Base-by-base conservation (phyloP, 208 protist genomes). In the Kentomonas sorsogonicus region DNA sequence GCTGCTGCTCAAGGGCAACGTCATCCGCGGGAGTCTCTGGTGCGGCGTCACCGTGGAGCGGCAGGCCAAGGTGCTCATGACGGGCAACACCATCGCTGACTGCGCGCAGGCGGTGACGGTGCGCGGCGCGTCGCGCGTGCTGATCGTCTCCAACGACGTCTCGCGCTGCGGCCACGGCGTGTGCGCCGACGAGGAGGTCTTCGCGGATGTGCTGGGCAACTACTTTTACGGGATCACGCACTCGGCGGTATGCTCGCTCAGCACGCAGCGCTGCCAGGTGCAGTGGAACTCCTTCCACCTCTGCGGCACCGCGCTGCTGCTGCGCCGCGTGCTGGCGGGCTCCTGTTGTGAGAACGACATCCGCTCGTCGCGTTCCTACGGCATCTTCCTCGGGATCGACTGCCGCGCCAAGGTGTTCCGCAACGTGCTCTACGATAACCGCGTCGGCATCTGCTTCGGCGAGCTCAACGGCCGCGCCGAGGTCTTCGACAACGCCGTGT, bases 401-500 rank as follows among this genome's bases (percentile, higher is more conserved):
- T 64, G 58, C 44, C 34, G 43, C 20, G 50, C 34, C 6, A 23
- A 39, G 7, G 46, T 75, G 15, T 43, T 6, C 11, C 61, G 43
- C 26, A 75, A 75, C 55, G 16, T 58, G 13, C 23, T 75, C 10
- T 36, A 18, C 26, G 43, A 58, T 16, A 63, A 74, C 31, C 30
- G 38, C 9, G 53, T 66, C 16, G 61, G 54, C 0, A 56, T 68
- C 16, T 45, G 47, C 33, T 57, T 74, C 33, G 39, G 22, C n/a
- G 68, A 74, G 23, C 25, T 46, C 34, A 31, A 56, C 40, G 48
- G 38, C 50, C 48, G 31, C 31, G 68, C 68, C 3, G 25, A 54
- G 1, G 52, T 66, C n/a, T 40, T 60, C 16, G 68, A 74, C 55
- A 74, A 74, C 40, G 51, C 52, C 31, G 34, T 74, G 0, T 16